Evolutionary conservation across 2,329 filamentous ascomycete species (phyloP), one percentile per base, ranked within the genome.

Genomic region (Nigrospora osmanthi): DNA sequence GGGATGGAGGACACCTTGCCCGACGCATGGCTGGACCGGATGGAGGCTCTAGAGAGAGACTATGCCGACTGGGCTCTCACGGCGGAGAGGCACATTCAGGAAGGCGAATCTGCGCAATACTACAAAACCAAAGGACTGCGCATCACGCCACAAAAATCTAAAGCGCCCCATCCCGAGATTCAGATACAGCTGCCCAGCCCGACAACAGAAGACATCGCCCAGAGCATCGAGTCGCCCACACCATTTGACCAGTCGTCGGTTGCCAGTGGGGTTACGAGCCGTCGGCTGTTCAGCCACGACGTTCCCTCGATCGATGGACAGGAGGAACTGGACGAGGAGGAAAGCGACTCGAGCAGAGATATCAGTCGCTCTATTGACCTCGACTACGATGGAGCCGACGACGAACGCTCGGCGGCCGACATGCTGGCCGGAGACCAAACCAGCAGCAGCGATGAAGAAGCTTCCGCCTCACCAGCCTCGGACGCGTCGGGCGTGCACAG

Each of bases 1-100:
- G 90, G 89, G 2, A 75, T 82, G 44, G 75, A 85, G 37, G 93
- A 98, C 57, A 88, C 85, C 0, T 69, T 98, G 11, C 93, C 93
- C 0, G 86, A 94, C 35, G 62, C 70, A 28, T 98, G 91, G 93
- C 80, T 97, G 45, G 88, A 95, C 55, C 77, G 83, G 5, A 84
- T 97, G 67, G 93, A 97, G 61, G 66, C 68, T 0, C 71, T 94
- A 5, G 93, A 98, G 62, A 71, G 75, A 11, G 78, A 83, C 30
- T 95, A 91, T 63, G 79, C 81, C 9, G 76, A 82, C 19, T 98
- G 93, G 93, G 80, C 83, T 37, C 82, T 85, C 40, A 76, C 83
- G 40, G 89, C 87, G 31, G 88, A 94, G 58, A 76, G 76, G 48
- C 83, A 78, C 54, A 75, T 90, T n/a, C 72, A 83, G 41, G 80